Conservation (phyloP, 2,329 filamentous ascomycete species). For the Penicillium expansum region DNA sequence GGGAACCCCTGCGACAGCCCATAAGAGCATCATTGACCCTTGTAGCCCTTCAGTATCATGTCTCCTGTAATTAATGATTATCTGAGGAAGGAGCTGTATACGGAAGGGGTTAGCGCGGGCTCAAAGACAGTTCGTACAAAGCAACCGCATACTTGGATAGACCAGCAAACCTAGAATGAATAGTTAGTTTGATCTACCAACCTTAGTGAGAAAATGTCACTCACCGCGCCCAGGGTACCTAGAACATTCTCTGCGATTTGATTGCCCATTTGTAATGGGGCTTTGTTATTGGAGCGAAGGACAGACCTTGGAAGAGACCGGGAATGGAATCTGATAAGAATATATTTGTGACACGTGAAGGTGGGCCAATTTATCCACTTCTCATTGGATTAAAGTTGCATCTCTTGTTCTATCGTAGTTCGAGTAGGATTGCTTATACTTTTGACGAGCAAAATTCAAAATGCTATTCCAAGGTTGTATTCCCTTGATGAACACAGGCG, state of each 20-base stretch:
- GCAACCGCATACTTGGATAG: conserved; percentile 53
- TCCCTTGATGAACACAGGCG: not conserved
- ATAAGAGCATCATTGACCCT: conserved; percentile 70
- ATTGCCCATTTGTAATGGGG: conserved; percentile 21
- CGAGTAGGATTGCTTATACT: not conserved
- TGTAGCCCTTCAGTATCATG: conserved; percentile 66
- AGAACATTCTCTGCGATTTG: conserved; percentile 31
- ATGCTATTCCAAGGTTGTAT: too few species aligned
- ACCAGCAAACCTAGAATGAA: conserved; percentile 57
- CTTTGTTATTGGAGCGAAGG: not conserved
- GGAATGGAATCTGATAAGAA: not conserved
- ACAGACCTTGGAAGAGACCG: not conserved
- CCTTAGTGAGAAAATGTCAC: not conserved
- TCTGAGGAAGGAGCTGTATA: conserved; percentile 65
- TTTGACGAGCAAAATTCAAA: too few species aligned
- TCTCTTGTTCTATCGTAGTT: not conserved
- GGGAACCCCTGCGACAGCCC: conserved; percentile 64
- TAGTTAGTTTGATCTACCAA: conserved; percentile 2
- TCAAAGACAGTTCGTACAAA: not conserved
- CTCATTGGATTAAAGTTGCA: not conserved
- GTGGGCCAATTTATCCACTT: not conserved
- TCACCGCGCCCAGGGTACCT: conserved; percentile 32
- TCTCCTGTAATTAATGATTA: conserved; percentile 64
- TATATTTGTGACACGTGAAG: not conserved
- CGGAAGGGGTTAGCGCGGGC: not conserved